Evolutionary conservation across 2,329 filamentous ascomycete species (phyloP).

Genomic region (Verticillium tricorpus): DNA sequence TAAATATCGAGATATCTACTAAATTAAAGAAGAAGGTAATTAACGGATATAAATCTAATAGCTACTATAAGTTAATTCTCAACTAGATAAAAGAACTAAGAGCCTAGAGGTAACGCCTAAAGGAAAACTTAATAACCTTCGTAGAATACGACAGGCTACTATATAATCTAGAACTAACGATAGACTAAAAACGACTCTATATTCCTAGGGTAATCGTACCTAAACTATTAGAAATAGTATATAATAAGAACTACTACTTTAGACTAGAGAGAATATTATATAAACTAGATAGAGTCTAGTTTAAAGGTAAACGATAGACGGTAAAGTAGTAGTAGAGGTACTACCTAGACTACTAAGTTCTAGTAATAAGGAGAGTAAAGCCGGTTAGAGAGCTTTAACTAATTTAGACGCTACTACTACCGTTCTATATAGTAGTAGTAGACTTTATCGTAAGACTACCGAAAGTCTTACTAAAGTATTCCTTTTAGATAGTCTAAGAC

Average conservation of each 20-base stretch:
- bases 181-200: neutral
- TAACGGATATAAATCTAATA: constrained; percentile 1
- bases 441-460: too few relatives aligned
- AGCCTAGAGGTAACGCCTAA: too few relatives aligned
- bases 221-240: neutral
- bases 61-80: neutral
- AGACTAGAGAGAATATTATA: neutral
- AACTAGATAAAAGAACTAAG: neutral
- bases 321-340: too few relatives aligned
- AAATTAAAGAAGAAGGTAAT: constrained; percentile 9
- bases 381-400: too few relatives aligned
- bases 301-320: too few relatives aligned
- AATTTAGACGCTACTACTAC: too few relatives aligned
- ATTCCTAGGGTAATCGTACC: neutral
- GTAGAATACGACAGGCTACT: neutral
- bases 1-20: constrained; percentile 2
- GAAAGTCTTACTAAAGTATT: too few relatives aligned
- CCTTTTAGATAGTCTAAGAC: neutral
- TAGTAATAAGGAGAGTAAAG: too few relatives aligned
- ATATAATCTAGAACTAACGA: neutral
- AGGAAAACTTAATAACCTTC: neutral
- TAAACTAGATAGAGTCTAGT: too few relatives aligned
- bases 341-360: too few relatives aligned
- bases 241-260: neutral
- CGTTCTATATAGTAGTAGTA: too few relatives aligned